Conservation (phyloP, 108 stramenopile species). For the Cyclotella cryptica region DNA sequence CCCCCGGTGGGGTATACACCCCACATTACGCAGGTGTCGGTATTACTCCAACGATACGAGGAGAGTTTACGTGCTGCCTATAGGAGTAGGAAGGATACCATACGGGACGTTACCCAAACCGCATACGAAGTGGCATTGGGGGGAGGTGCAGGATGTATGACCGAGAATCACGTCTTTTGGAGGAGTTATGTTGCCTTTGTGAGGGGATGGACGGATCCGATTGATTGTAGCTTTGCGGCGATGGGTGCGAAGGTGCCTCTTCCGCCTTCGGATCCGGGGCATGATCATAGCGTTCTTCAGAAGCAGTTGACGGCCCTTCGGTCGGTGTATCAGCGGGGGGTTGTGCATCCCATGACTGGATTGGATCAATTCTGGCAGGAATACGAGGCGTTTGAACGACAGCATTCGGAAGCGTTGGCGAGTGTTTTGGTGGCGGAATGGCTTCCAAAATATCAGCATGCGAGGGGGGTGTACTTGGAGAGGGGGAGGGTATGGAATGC, state of each 20-base stretch:
- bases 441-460: constrained; percentile 87
- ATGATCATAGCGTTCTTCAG: constrained; percentile 53
- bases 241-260: not conserved
- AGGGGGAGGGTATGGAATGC: constrained; percentile 71
- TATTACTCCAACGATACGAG: constrained; percentile 47
- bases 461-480: constrained; percentile 85
- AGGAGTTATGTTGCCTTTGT: constrained; percentile 71
- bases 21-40: constrained; percentile 26
- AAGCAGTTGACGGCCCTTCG: constrained; percentile 76
- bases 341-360: constrained; percentile 84
- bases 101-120: constrained; percentile 53
- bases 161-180: constrained; percentile 84
- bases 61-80: constrained; percentile 32
- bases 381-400: constrained; percentile 82
- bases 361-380: constrained; percentile 89
- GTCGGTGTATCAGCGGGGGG: constrained; percentile 75
- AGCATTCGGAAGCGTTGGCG: constrained; percentile 82
- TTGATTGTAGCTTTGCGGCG: constrained; percentile 8
- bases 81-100: constrained; percentile 32
- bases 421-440: constrained; percentile 74
- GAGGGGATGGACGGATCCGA: constrained; percentile 58
- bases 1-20: constrained; percentile 47
- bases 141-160: constrained; percentile 61
- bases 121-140: constrained; percentile 82
- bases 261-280: constrained; percentile 50